Base-by-base conservation (phyloP, 192 early-diverging fungal species). In the Coemansia sp. region DNA sequence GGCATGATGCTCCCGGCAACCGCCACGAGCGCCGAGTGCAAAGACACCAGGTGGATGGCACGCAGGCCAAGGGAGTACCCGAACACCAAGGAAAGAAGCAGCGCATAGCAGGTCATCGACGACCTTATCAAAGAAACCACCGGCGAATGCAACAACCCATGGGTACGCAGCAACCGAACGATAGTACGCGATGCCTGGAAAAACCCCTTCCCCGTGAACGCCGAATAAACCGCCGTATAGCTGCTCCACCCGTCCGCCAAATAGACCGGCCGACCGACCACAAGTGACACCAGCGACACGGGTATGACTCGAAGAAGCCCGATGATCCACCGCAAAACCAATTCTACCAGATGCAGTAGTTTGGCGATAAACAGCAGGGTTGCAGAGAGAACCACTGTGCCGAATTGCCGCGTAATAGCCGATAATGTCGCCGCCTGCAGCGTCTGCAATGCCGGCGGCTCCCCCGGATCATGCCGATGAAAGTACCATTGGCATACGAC, bases 401-500 rank as follows among this genome's bases (percentile, higher is more conserved):
- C 76, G 22, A 79, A 52, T 56, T 79, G 71, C 20, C 53, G 48
- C 9, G 76, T 70, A 27, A 79, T 25, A 10, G 76, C 76, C 30
- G 76, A 73, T 4, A 70, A 30, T 16, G 65, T 59, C 2, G 76
- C 55, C 14, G 76, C 76, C 58, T 79, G 76, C 28, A 79, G 45
- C 19, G 76, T 79, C 22, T 67, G 76, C 61, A 79, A 42, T 1
- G 62, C 64, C 32, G 64, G 63, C 10, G 76, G 76, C 58, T 79
- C 76, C 25, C 50, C 39, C 11, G 76, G 76, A 29, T 79, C 76
- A 10, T 73, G 71, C 7, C 76, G 63, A 51, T 79, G 76, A 39
- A 79, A 79, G 53, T 73, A 79, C 76, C 76, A 79, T 42, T 79
- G 76, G 58, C 76, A 67, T 2, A 79, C 67, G 5, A 79, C 76